These are phyloP conservation scores for Phytopythium mirpurense DNA, from an alignment of 352 stramenopile species.

Conservation along the genomic window DNA sequence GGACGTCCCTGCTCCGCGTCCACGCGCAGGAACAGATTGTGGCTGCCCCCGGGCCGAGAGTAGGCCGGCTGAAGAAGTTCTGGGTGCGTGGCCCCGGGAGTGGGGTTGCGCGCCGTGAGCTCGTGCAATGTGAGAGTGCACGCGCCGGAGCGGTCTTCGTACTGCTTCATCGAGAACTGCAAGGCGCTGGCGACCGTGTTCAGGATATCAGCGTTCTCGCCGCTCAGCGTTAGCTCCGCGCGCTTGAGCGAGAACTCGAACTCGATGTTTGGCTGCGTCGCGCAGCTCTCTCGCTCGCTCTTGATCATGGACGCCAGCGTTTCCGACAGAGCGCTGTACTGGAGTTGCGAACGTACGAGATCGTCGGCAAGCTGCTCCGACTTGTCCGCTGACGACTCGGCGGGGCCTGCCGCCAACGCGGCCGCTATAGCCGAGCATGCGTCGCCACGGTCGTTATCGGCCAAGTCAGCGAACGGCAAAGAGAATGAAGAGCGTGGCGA, in stretches of 20 bases:
- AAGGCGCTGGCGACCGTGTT: constrained; percentile 35
- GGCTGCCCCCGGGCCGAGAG: constrained; percentile 46
- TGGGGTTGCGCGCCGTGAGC: constrained; percentile 61
- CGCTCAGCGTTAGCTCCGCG: constrained; percentile 56
- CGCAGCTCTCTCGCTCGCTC: constrained; percentile 29
- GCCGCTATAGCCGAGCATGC: neutral
- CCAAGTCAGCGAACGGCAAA: neutral
- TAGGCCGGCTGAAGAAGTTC: constrained; percentile 49
- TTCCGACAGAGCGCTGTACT: constrained; percentile 40
- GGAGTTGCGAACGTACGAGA: constrained; percentile 34
- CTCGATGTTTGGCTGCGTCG: constrained; percentile 52
- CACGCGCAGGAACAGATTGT: constrained; percentile 65
- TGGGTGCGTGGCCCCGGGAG: constrained; percentile 61
- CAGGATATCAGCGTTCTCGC: constrained; percentile 59
- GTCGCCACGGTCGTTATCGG: neutral
- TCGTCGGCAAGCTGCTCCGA: constrained; percentile 41
- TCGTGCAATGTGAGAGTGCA: constrained; percentile 52
- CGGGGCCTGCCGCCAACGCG: neutral
- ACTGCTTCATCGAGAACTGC: constrained; percentile 60
- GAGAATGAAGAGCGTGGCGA: neutral
- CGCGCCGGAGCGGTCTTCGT: constrained; percentile 62
- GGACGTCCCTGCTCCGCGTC: constrained; percentile 70
- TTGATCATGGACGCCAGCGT: constrained; percentile 30
- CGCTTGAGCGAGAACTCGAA: constrained; percentile 51
- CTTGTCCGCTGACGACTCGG: constrained; percentile 23